Evolutionary conservation across 2,329 filamentous ascomycete genomes (phyloP).

Genomic region (Talaromyces sp.): DNA sequence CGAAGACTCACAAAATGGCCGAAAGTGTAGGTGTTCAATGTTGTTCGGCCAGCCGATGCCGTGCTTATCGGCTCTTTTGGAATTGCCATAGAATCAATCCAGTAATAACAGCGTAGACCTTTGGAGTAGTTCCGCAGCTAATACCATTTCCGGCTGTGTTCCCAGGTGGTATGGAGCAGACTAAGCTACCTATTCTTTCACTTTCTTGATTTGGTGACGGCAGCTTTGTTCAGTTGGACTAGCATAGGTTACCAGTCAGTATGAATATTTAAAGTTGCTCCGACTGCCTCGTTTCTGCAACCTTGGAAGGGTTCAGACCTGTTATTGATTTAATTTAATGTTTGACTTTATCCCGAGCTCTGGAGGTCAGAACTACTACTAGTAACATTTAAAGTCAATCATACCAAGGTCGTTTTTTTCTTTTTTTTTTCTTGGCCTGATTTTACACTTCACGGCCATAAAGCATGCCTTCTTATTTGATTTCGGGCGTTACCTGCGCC

Average conservation of each 20-base stretch:
- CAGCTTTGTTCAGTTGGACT: background rate
- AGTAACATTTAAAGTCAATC: no score
- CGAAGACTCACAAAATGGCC: no score
- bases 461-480: slow-evolving; percentile 30
- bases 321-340: no score
- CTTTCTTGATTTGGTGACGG: background rate
- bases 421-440: background rate
- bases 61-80: no score
- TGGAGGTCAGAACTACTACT: background rate
- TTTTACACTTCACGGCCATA: slow-evolving; percentile 25
- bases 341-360: background rate
- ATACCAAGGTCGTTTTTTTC: no score
- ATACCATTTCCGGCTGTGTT: no score
- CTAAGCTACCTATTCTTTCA: background rate
- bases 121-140: no score
- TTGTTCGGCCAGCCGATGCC: no score
- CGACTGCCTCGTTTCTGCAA: background rate
- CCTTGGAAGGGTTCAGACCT: no score
- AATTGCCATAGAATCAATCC: no score
- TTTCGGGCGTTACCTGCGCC: background rate
- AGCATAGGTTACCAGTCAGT: background rate
- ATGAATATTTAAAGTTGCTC: background rate
- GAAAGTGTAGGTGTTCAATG: no score
- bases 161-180: background rate
- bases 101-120: no score